A percentile compares a stretch with the other conserved stretches of the same genome.
Evolutionary conservation across 2,329 filamentous ascomycete species (phyloP).

Genomic region (Pseudocercospora crystallina): DNA sequence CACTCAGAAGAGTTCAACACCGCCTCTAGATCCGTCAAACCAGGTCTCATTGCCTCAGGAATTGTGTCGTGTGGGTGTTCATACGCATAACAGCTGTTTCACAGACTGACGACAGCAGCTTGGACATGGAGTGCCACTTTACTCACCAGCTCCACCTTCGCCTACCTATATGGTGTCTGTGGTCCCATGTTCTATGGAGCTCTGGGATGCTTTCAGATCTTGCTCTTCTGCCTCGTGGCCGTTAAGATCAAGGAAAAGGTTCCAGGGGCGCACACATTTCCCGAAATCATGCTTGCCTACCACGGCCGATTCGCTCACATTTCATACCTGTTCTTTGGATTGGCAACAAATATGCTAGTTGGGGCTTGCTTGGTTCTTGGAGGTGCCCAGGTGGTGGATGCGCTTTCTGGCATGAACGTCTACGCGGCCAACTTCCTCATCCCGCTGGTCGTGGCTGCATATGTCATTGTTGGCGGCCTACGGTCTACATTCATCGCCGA

Average conservation of each 20-base stretch:
- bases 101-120: conserved; percentile 44
- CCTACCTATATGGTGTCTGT: conserved; percentile 39
- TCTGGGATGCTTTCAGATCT: conserved; percentile 46
- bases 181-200: conserved; percentile 45
- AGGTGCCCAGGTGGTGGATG: conserved; percentile 46
- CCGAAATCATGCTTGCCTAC: conserved; percentile 43
- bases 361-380: conserved; percentile 47
- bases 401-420: conserved; percentile 46
- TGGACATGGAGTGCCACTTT: conserved; percentile 68
- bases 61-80: conserved; percentile 60
- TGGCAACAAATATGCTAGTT: conserved; percentile 46
- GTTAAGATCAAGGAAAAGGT: conserved; percentile 47
- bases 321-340: conserved; percentile 40
- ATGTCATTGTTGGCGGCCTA: conserved; percentile 40
- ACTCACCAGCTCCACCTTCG: conserved; percentile 35
- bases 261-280: conserved; percentile 42
- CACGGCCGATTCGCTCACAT: conserved; percentile 34
- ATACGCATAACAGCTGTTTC: background rate
- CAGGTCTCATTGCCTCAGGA: conserved; percentile 79
- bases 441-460: conserved; percentile 41
- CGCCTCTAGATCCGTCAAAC: conserved; percentile 81
- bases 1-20: conserved; percentile 79
- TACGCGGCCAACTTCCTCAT: conserved; percentile 48
- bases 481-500: conserved; percentile 45
- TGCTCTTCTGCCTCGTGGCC: conserved; percentile 46